Base-by-base conservation (phyloP, 176 grass and related monocot species). In the Eragrostis nindensis region DNA sequence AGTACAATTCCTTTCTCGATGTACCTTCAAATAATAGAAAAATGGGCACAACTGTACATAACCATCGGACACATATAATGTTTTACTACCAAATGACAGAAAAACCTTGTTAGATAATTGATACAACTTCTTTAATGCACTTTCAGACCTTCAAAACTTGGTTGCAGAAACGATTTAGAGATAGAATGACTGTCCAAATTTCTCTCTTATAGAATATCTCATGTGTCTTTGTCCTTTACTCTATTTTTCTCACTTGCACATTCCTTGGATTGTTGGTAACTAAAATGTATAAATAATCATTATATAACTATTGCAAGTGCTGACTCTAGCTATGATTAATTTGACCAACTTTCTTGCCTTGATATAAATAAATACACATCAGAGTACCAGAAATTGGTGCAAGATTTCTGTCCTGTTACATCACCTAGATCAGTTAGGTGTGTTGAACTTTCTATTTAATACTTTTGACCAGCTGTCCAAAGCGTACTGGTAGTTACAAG, bases 331-430 rank as follows among this genome's bases (percentile, higher is more conserved):
- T 62, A 89, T 65, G 59, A 40, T n/a, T 57, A 55, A n/a, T n/a
- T 57, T 44, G 24, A 59, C 48, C 19, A 74, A 36, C 39, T 45
- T 47, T 25, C 24, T 55, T 67, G 14, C 17, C 19, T 54, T 66
- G 45, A 27, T 13, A 19, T 61, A 70, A 38, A 73, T 46, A 42
- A 25, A 22, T n/a, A 72, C 2, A 22, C 47, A 80, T 21, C 64
- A 80, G 48, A 56, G 14, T 68, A 59, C 42, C 71, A 85, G 55
- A 89, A 45, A 85, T 76, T 75, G 82, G 64, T 54, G 41, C n/a
- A 66, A 66, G n/a, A 71, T 49, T 76, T 64, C 25, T 43, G 70
- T 26, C 47, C 27, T 42, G 25, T 76, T 46, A 72, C 66, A 41
- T 79, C 64, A 36, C 48, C 56, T 60, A 77, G 13, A 82, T 81